Conservation (phyloP, 2,329 filamentous ascomycete genomes). For the Monilinia fructigena region DNA sequence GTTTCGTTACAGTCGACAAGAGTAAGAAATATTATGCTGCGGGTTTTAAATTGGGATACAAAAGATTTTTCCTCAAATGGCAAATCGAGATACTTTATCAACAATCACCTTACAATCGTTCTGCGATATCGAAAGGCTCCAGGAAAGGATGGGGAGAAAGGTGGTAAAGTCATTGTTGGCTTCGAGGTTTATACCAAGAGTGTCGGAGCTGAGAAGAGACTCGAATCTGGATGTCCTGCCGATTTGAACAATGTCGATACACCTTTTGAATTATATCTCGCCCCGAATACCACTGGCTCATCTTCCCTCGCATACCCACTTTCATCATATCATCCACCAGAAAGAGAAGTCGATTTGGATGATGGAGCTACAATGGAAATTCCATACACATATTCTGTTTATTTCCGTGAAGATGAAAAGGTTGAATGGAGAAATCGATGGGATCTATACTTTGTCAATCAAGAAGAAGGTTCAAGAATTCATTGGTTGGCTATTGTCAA, state of each 20-base stretch:
- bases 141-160: slow-evolving; percentile 64
- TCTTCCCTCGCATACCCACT: slow-evolving; percentile 51
- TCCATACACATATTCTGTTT: slow-evolving; percentile 86
- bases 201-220: slow-evolving; percentile 60
- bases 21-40: slow-evolving; percentile 83
- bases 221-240: slow-evolving; percentile 64
- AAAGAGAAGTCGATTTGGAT: slow-evolving; percentile 56
- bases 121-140: slow-evolving; percentile 73
- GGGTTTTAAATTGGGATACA: slow-evolving; percentile 84
- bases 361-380: slow-evolving; percentile 68
- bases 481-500: slow-evolving; percentile 90
- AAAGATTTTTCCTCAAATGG: slow-evolving; percentile 62
- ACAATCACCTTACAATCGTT: slow-evolving; percentile 86
- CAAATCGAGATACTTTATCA: slow-evolving; percentile 68
- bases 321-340: slow-evolving; percentile 56
- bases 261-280: slow-evolving; percentile 67
- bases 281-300: slow-evolving; percentile 58
- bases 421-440: slow-evolving; percentile 83
- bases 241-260: slow-evolving; percentile 62
- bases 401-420: slow-evolving; percentile 78
- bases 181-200: slow-evolving; percentile 92
- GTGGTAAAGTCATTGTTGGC: slow-evolving; percentile 78
- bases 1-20: slow-evolving; percentile 83
- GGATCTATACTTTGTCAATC: slow-evolving; percentile 88
- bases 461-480: slow-evolving; percentile 75